Percentiles rank a stretch among this genome's conserved stretches.
Evolutionary conservation across 352 stramenopile species (phyloP).

Genomic region (Globisporangium echinulatum): DNA sequence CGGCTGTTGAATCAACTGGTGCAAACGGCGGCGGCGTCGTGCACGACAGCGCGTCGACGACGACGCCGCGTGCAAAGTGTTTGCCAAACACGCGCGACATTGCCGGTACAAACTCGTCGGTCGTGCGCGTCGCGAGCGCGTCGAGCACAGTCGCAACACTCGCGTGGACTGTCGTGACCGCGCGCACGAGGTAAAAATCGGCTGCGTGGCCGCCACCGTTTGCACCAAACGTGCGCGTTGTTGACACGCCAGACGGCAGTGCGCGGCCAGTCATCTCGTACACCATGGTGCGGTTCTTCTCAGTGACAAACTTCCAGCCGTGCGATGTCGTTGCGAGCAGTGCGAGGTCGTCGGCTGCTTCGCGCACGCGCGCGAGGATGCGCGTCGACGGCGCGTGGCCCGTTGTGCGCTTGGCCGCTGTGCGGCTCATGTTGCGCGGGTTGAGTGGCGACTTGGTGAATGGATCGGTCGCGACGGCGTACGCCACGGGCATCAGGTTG

Average conservation of each 20-base stretch:
- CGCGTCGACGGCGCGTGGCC: slow-evolving; percentile 46
- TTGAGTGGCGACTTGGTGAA: slow-evolving; percentile 38
- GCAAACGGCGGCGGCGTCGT: slow-evolving; percentile 45
- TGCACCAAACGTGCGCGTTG: slow-evolving; percentile 38
- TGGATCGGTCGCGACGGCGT: slow-evolving; percentile 13
- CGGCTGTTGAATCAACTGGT: slow-evolving; percentile 9
- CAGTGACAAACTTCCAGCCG: slow-evolving; percentile 43
- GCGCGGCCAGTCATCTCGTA: slow-evolving; percentile 56
- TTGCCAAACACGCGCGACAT: slow-evolving; percentile 61
- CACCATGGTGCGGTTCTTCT: slow-evolving; percentile 45
- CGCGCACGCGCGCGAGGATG: slow-evolving; percentile 57
- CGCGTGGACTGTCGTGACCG: slow-evolving; percentile 45
- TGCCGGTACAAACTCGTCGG: slow-evolving; percentile 35
- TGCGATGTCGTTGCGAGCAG: slow-evolving; percentile 32
- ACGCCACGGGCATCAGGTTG: slow-evolving; percentile 10
- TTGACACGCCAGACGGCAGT: slow-evolving; percentile 32
- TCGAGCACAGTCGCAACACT: slow-evolving; percentile 40
- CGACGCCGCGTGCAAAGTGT: slow-evolving; percentile 40
- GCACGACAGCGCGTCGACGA: slow-evolving; percentile 57
- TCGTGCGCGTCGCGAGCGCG: slow-evolving; percentile 36
- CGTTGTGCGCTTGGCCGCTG: slow-evolving; percentile 37
- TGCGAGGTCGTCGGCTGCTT: slow-evolving; percentile 48
- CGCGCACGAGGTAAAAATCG: slow-evolving; percentile 64
- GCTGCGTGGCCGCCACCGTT: slow-evolving; percentile 33
- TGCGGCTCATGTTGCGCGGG: slow-evolving; percentile 42